Base-by-base conservation (phyloP, 2,329 filamentous ascomycete genomes). In the Cercospora janseana region DNA sequence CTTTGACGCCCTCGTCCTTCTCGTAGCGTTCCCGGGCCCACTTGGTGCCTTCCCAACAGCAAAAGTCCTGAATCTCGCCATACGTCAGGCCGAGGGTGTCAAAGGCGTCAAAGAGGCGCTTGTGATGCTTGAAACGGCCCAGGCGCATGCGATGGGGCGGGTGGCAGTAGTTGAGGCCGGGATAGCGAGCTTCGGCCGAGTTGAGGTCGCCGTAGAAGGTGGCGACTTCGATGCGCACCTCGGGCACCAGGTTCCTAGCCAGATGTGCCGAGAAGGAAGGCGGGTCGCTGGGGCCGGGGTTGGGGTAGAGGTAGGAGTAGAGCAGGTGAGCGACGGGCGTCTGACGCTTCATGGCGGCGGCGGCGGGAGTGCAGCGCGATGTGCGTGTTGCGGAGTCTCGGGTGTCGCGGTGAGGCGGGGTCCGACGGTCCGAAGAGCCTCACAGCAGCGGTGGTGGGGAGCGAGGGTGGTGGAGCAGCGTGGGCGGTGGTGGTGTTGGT, bases 21-120 rank as follows among this genome's bases (percentile, higher is more conserved):
- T 92, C 87, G 64, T 83, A 92, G 47, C 86, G 80, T 65, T 90
- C 85, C 65, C 89, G 85, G 54, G 87, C 87, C 87, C 87, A 91
- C 55, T 84, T 82, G 7, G 87, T 91, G 50, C 87, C 87, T 72
- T 91, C 87, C 87, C 87, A 92, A 63, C 87, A 85, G 51, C 87
- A 90, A 65, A 91, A 74, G 41, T 76, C 75, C 46, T 81, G 76
- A 59, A 92, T 88, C 66, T 92, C 87, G 60, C 75, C 72, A 50
- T 80, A 72, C 6, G 87, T 92, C 29, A 91, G 75, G 34, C 77
- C 77, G 18, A 91, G 76, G 20, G 70, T 72, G 68, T 90, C 85
- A 62, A 92, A 89, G 21, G 86, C 85, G 31, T 82, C 80, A 68
- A 92, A 91, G 9, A 92, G 78, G 50, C 83, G 80, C 55, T 82